Evolutionary conservation across 805 yeast species (phyloP), one percentile per base, ranked within the genome.

Genomic region (Helenozyma baotianmanensis): DNA sequence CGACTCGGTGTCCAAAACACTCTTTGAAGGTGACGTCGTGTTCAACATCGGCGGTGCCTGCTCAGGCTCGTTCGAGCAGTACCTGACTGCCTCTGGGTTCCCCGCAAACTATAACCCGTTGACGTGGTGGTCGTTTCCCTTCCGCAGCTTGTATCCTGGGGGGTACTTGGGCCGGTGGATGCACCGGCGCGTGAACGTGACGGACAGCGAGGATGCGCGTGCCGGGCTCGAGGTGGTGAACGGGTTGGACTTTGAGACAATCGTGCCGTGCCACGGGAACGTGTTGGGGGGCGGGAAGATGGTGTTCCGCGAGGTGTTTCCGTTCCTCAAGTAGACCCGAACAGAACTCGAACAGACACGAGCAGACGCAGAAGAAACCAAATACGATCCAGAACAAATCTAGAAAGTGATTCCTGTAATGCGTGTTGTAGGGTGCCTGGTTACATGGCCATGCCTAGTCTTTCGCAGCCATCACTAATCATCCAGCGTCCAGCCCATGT

Each of bases 241-340:
- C 22, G 23, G 24, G 2, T 21, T 33, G 32, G 68, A 70, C 25
- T 69, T 76, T 39, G 68, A 70, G 10, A 58, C 60, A n/a, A 57
- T 76, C 30, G 71, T 80, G 24, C 58, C 69, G 44, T 74, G 80
- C 42, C 86, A 79, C 49, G 87, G 87, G 10, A 72, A 71, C 42
- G 62, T 76, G 9, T 58, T 57, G 40, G 39, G 43, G 14, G 50
- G 47, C 9, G 60, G 56, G 43, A 25, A 26, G 26, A 15, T 6
- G 21, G 22, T 23, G 3, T 34, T 34, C 25, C 28, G 23, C 8
- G 28, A 23, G 21, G 26, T 29, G 11, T 23, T 23, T 11, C 12
- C 25, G 11, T n/a, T n/a, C n/a, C n/a, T n/a, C n/a, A 21, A 21
- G 22, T 21, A 21, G n/a, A n/a, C n/a, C n/a, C n/a, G n/a, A n/a